These are phyloP conservation scores for Sphaerulina musiva DNA, from an alignment of 2,329 filamentous ascomycete species.

Conservation along the genomic window DNA sequence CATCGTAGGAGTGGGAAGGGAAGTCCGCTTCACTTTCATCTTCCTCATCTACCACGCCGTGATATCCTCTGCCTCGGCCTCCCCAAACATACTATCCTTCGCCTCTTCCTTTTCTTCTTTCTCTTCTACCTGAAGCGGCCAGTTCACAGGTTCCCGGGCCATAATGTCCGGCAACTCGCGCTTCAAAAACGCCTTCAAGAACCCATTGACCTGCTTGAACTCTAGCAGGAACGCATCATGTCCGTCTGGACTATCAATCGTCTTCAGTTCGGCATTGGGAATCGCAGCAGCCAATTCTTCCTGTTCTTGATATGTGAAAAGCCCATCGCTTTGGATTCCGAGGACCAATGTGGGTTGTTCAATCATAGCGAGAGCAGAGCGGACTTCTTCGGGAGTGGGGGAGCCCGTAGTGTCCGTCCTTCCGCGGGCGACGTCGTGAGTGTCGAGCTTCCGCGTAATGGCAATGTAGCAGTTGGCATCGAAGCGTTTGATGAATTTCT, in stretches of 20 bases:
- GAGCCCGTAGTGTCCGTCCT: constrained; percentile 21
- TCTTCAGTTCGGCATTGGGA: constrained; percentile 67
- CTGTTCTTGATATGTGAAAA: constrained; percentile 97
- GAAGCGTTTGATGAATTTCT: constrained; percentile 94
- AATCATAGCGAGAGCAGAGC: constrained; percentile 71
- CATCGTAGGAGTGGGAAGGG: too few relatives aligned
- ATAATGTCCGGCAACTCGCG: constrained; percentile 85
- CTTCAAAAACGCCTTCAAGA: constrained; percentile 76
- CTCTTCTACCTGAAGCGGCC: constrained; percentile 42
- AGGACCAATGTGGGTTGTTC: constrained; percentile 85
- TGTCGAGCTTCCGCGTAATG: constrained; percentile 95
- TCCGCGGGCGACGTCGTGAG: constrained; percentile 64
- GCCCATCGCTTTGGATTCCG: constrained; percentile 88
- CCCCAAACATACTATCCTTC: constrained; percentile 40
- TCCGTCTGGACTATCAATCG: constrained; percentile 88
- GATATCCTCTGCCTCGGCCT: constrained; percentile 93
- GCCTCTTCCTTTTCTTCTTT: constrained; percentile 79
- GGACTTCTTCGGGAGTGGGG: constrained; percentile 49
- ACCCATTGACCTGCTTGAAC: constrained; percentile 91
- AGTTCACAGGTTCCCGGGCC: constrained; percentile 46
- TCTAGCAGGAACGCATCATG: constrained; percentile 95
- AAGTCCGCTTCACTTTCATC: too few relatives aligned
- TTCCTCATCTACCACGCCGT: constrained; percentile 65
- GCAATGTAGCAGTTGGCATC: constrained; percentile 99
- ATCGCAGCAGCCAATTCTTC: constrained; percentile 81